Evolutionary conservation across 2,329 filamentous ascomycete species (phyloP), one percentile per base, ranked within the genome.

Genomic region (Diaporthe destruens): DNA sequence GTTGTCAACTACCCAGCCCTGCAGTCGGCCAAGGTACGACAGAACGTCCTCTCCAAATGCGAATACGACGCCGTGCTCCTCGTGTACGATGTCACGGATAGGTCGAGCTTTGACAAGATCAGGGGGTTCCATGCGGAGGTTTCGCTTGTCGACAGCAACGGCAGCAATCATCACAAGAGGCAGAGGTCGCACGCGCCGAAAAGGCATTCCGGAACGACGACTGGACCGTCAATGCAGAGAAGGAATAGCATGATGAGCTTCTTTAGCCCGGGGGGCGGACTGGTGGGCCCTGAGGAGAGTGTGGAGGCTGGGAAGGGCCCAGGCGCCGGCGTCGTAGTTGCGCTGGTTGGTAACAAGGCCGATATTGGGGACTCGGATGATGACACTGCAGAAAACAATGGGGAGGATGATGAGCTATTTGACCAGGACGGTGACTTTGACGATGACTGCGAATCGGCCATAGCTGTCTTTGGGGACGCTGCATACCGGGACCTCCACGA

Each of bases 301-400:
- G 61, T 51, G 12, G 53, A 20, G 34, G 51, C 29, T 18, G 53
- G 69, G 73, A 3, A 75, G 71, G 55, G 72, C 74, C 8, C 61
- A 32, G n/a, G 29, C 12, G n/a, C 11, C 2, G 29, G 44, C 6
- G 32, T 66, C 18, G 90, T 93, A 57, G 92, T 93, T 75, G 90
- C 90, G 36, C 85, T 93, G 63, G 90, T 93, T 25, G 91, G 91
- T 72, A 93, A 93, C 83, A 92, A 92, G 82, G 84, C 88, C 72
- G 91, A 93, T 82, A 82, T 93, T 75, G 61, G 32, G 3, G 75
- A 76, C 25, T 56, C 47, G 9, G 74, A 70, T 2, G 49, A 55
- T 4, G 71, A 44, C 23, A 34, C 29, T 18, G 11, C 25, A 34
- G 39, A 49, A 18, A 23, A n/a, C 12, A 32, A 32, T 44, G 53